phyloP scores from a whole-genome alignment of 2,329 filamentous ascomycete species.

The Didymella sp. region DNA sequence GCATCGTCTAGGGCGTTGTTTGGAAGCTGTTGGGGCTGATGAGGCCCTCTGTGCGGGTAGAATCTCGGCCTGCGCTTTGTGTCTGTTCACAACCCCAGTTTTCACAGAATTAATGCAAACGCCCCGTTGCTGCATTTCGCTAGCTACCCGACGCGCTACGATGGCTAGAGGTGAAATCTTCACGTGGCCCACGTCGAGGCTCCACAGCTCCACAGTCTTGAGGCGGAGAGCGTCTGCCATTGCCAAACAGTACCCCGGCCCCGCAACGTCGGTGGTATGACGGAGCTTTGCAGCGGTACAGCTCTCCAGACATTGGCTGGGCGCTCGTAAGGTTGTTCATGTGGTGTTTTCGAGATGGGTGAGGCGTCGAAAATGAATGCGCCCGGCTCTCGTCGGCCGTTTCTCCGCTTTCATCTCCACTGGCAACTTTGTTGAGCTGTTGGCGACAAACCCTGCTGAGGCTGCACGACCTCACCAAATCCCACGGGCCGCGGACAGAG shows the following conservation, averaged over 20 bases:
- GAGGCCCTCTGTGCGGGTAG: conserved; percentile 6
- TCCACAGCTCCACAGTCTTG: conserved; percentile 15
- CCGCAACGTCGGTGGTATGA: conserved; percentile 28
- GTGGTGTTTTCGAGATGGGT: conserved; percentile 6
- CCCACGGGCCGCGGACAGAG: conserved; percentile 16
- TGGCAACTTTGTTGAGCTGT: conserved; percentile 37
- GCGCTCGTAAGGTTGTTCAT: conserved; percentile 6
- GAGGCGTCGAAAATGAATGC: conserved; percentile 12
- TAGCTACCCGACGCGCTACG: conserved; percentile 18
- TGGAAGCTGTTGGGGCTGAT: conserved; percentile 17
- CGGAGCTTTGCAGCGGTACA: conserved; percentile 17
- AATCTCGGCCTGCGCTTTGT: conserved; percentile 17
- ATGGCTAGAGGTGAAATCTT: conserved; percentile 13
- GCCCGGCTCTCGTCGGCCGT: conserved; percentile 19
- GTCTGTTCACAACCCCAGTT: conserved; percentile 2
- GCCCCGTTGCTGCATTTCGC: conserved; percentile 6
- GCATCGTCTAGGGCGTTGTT: conserved; percentile 9
- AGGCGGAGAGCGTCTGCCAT: conserved; percentile 15
- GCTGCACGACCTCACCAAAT: conserved; percentile 20
- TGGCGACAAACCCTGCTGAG: conserved; percentile 30
- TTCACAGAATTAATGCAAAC: conserved; percentile 17
- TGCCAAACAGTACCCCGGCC: conserved; percentile 20
- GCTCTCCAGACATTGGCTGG: conserved; percentile 11
- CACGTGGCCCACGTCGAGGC: conserved; percentile 17
- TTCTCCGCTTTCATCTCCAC: conserved; percentile 35